Evolutionary conservation across 2,329 filamentous ascomycete species (phyloP), one percentile per base, ranked within the genome.

Genomic region (Botryotinia narcissicola): DNA sequence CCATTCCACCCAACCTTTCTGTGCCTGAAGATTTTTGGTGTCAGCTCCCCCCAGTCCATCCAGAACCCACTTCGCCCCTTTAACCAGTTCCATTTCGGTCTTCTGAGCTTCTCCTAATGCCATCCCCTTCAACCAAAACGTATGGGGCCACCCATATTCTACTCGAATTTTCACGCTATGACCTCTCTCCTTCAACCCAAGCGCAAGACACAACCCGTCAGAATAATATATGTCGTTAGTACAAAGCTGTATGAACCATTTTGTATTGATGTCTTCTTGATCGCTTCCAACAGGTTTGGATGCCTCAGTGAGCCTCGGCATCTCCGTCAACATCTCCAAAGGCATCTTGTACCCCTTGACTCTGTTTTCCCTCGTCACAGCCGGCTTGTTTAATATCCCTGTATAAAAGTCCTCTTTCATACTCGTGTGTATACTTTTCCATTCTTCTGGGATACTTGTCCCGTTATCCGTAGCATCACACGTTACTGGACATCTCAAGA

Each of bases 211-310:
- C 14, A 85, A 75, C 16, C 86, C 86, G 77, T 87, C 86, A 32
- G 84, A 85, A 78, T 87, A 87, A 74, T 87, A 82, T 59, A 83
- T 82, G 75, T 88, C 86, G 70, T 87, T 87, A 14, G 84, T 85
- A 73, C 83, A 84, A 7, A 87, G 79, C 80, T 87, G 86, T 25
- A 87, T 82, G 70, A 72, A 72, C 82, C 84, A 87, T 62, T 84
- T 84, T 73, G 81, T 79, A 8, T 76, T 71, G 60, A 86, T 66
- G 20, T 80, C 77, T 48, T 48, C 40, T 29, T 57, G 51, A 9
- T 4, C 9, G 20, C 2, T 48, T 37, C 9, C 32, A 10, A 25
- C 40, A 22, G 8, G 10, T 3, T 60, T 29, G 8, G 46, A 20
- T 29, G 4, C 25, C 10, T 67, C 8, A 8, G 14, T 29, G 9